Base-by-base conservation (phyloP, 257 asterid genomes). In the Avicennia marina region DNA sequence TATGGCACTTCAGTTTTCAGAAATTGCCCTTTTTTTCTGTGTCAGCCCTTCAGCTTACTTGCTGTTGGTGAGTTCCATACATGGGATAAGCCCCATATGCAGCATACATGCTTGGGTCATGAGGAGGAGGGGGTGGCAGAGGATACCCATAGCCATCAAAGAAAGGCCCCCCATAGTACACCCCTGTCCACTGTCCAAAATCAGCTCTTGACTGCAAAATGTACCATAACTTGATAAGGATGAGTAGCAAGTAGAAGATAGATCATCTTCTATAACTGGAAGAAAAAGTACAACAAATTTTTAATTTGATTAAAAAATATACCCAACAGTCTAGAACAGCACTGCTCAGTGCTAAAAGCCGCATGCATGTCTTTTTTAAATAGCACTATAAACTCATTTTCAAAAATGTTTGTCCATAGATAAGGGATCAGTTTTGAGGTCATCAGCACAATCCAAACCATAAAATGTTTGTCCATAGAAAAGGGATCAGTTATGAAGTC, bases 21-120 rank as follows among this genome's bases (percentile, higher is more conserved):
- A 7, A 2, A 5, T 11, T 5, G 41, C 6, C 41, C 13, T 11
- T 5, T 12, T 22, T 20, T 22, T 6, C 19, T 25, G 11, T 15
- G 31, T 4, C 58, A 12, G 54, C 49, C 20, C 29, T 34, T 86
- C 80, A 87, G 90, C 78, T 87, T 22, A 90, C 95, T 85, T 85
- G 96, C 52, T 85, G 98, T 70, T 88, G 98, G 73, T 76, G 96
- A 53, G 85, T 73, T 16, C 93, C 95, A 4, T 88, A 87, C 67
- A 83, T 51, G 60, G 95, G 94, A 63, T 91, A 88, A 17, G 86
- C 75, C 12, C 95, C 96, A 45, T 90, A 90, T 10, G 95, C 88
- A 7, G 86, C 90, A 7, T 90, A 90, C 86, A 90, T 75, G 77
- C 76, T 71, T 2, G 96, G 89, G 69, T 85, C 93, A 11, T 82